Base-by-base conservation (phyloP, 1,284 basidiomycete genomes). In the Clitocybe nebularis region DNA sequence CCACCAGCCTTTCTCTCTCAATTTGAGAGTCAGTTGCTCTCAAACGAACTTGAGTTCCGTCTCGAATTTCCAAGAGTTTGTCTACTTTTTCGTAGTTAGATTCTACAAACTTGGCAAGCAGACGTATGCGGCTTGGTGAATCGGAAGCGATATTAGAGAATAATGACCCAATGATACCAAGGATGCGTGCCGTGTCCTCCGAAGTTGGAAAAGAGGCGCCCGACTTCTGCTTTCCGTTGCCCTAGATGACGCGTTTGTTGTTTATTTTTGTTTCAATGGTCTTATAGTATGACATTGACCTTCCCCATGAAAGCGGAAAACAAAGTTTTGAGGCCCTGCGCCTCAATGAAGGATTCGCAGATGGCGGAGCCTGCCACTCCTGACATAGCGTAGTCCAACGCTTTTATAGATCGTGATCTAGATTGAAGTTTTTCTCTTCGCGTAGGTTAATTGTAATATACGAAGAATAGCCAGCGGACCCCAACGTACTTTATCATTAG, bases 261-360 rank as follows among this genome's bases (percentile, higher is more conserved):
- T 17, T 14, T 19, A 41, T 25, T 21, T n/a, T 28, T 11, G 4
- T 11, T 29, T 14, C 8, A 23, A 19, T 13, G 22, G n/a, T 13
- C 1, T 36, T 25, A 36, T n/a, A 22, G 13, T 37, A 36, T 10
- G 7, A 41, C 24, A 33, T 63, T 38, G 42, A 91, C 91, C 77
- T 93, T 93, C 60, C 90, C 89, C 92, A 99, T 96, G 48, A 98
- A 87, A 0, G 84, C 77, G 0, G 88, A 75, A 59, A 98, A 99
- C 23, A 99, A 66, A 0, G 84, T 84, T 62, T 93, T 94, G 25
- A 99, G 68, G 0, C 95, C 96, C 1, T 85, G 64, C 1, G 80
- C 84, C 43, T 96, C 91, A 2, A 99, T 82, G 55, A 99, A 96
- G 11, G 79, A 77, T 56, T 86, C 82, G 59, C 93, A 96, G n/a